phyloP scores from a whole-genome alignment of 495 filamentous ascomycete species.

The Physcia stellaris region DNA sequence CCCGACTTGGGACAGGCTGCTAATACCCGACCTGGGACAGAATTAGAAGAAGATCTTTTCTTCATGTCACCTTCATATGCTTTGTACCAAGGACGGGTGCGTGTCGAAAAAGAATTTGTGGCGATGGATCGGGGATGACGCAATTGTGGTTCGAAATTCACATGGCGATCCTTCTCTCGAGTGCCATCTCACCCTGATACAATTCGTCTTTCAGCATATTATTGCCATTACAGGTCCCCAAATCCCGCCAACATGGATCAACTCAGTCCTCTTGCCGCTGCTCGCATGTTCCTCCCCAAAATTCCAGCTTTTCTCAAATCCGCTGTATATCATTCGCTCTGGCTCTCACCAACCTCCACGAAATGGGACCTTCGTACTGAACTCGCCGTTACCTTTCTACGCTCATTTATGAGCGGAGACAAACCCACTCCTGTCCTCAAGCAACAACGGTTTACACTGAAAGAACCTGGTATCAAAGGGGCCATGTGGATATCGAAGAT shows the following conservation, averaged over 20 bases:
- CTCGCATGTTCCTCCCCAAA: constrained; percentile 37
- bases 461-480: constrained; percentile 59
- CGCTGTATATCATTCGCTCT: constrained; percentile 51
- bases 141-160: neutral
- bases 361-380: constrained; percentile 74
- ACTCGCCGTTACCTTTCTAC: constrained; percentile 55
- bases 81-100: no score
- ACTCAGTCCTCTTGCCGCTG: constrained; percentile 24
- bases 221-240: neutral
- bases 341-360: constrained; percentile 47
- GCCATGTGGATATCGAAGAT: constrained; percentile 68
- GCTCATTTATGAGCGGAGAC: constrained; percentile 38
- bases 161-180: neutral
- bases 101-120: neutral
- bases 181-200: neutral
- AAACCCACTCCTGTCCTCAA: constrained; percentile 38
- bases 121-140: neutral
- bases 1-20: no score
- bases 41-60: no score
- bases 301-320: constrained; percentile 56
- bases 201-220: neutral
- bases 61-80: no score
- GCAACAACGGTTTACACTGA: constrained; percentile 45
- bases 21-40: no score
- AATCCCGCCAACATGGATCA: constrained; percentile 20